phyloP scores from a whole-genome alignment of 2,329 filamentous ascomycete genomes.

The Escovopsis sp. region DNA sequence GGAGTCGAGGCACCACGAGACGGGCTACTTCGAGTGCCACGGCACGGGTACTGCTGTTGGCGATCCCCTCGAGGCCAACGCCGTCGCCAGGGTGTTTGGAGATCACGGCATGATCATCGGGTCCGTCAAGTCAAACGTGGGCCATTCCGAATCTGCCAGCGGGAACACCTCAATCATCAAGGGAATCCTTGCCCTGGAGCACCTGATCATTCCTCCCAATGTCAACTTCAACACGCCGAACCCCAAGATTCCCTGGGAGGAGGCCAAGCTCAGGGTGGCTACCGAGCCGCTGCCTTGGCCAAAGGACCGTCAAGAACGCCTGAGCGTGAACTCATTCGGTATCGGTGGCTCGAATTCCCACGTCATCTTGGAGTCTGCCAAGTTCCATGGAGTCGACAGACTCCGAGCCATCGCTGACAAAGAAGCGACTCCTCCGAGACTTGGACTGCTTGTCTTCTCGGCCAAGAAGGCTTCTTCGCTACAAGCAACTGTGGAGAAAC shows the following conservation, averaged over 20 bases:
- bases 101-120: conserved; percentile 14
- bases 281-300: conserved; percentile 5
- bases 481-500: conserved; percentile 2
- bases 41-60: conserved; percentile 25
- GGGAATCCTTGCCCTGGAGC: conserved; percentile 12
- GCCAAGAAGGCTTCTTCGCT: conserved; percentile 8
- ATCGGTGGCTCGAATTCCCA: conserved; percentile 15
- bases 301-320: conserved; percentile 1
- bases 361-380: conserved; percentile 10
- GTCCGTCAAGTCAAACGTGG: conserved; percentile 19
- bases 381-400: not conserved
- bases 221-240: conserved; percentile 13
- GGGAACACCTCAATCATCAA: conserved; percentile 18
- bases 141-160: conserved; percentile 16
- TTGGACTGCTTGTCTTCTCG: conserved; percentile 6
- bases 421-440: not conserved
- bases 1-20: conserved; percentile 7
- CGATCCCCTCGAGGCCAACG: conserved; percentile 20
- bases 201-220: conserved; percentile 14
- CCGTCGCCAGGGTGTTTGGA: conserved; percentile 8
- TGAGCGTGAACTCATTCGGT: conserved; percentile 15
- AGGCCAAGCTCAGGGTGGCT: not conserved
- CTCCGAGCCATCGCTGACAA: not conserved
- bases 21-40: conserved; percentile 23
- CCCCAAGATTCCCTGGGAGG: not conserved